Percentiles rank a stretch among this genome's conserved stretches.
These are phyloP conservation scores for Vigna hirtella DNA, from an alignment of 306 rosid genomes.

Conservation along the genomic window DNA sequence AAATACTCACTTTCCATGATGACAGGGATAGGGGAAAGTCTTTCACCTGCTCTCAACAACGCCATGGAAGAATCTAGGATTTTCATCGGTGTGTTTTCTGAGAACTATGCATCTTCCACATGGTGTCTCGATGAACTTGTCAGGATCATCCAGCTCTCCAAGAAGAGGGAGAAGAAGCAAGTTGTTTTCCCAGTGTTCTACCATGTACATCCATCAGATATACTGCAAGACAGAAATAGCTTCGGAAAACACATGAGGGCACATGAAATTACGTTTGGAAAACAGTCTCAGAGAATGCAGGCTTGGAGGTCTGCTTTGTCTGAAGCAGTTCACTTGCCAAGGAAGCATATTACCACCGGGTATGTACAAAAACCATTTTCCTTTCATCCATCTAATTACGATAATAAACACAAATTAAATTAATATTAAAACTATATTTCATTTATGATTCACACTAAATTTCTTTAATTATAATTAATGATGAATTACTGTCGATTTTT, in stretches of 20 bases:
- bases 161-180: not conserved
- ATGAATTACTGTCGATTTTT: too few relatives aligned
- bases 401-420: too few relatives aligned
- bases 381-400: too few relatives aligned
- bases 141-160: not conserved
- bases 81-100: not conserved
- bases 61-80: slow-evolving; percentile 8
- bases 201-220: slow-evolving; percentile 29
- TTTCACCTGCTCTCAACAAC: not conserved
- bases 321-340: not conserved
- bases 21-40: not conserved
- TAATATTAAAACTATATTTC: too few relatives aligned
- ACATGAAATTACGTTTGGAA: not conserved
- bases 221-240: not conserved
- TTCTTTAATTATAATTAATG: too few relatives aligned
- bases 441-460: too few relatives aligned
- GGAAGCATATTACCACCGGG: not conserved
- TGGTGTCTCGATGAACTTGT: slow-evolving; percentile 39
- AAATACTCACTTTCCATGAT: not conserved
- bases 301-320: slow-evolving; percentile 20
- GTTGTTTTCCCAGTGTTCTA: slow-evolving; percentile 21
- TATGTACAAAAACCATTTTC: not conserved
- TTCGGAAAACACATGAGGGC: not conserved
- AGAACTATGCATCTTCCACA: slow-evolving; percentile 15
- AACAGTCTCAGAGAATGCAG: not conserved